Evolutionary conservation across 1,139 yeast species (phyloP).

Genomic region (Taphrina confusa): DNA sequence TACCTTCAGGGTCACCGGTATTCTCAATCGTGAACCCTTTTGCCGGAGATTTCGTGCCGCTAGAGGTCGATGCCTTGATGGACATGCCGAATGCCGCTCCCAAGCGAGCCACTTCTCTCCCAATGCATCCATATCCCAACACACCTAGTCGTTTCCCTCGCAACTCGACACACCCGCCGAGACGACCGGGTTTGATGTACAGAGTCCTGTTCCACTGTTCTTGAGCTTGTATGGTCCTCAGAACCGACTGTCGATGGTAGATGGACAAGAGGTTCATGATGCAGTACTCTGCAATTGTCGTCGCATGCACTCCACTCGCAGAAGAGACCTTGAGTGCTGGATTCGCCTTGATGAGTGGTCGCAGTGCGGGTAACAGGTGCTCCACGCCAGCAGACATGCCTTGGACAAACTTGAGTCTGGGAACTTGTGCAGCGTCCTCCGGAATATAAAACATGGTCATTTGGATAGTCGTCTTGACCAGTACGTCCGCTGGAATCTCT

Average conservation of each 20-base stretch:
- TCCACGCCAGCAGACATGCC: slow-evolving; percentile 27
- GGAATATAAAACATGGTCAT: slow-evolving; percentile 26
- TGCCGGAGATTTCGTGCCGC: slow-evolving; percentile 68
- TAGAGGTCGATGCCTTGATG: slow-evolving; percentile 76
- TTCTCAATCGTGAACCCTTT: slow-evolving; percentile 40
- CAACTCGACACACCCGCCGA: slow-evolving; percentile 16
- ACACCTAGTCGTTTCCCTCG: slow-evolving; percentile 53
- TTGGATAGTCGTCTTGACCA: slow-evolving; percentile 11
- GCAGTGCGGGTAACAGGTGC: not conserved
- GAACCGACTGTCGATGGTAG: slow-evolving; percentile 25
- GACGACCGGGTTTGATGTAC: slow-evolving; percentile 13
- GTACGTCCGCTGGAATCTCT: slow-evolving; percentile 15
- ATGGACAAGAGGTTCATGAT: slow-evolving; percentile 32
- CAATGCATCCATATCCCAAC: slow-evolving; percentile 86
- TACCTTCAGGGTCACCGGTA: slow-evolving; percentile 41
- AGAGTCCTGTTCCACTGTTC: slow-evolving; percentile 18
- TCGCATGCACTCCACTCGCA: slow-evolving; percentile 38
- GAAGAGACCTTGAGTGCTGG: slow-evolving; percentile 18
- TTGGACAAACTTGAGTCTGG: slow-evolving; percentile 20
- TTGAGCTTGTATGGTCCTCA: slow-evolving; percentile 1
- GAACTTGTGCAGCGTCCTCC: slow-evolving; percentile 12
- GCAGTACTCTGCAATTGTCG: slow-evolving; percentile 37
- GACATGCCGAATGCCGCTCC: slow-evolving; percentile 90
- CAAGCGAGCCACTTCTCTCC: slow-evolving; percentile 79
- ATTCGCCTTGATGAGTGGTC: not conserved